Evolutionary conservation across 768 basidiomycete species (phyloP).

Genomic region (Boletus reticulatus): DNA sequence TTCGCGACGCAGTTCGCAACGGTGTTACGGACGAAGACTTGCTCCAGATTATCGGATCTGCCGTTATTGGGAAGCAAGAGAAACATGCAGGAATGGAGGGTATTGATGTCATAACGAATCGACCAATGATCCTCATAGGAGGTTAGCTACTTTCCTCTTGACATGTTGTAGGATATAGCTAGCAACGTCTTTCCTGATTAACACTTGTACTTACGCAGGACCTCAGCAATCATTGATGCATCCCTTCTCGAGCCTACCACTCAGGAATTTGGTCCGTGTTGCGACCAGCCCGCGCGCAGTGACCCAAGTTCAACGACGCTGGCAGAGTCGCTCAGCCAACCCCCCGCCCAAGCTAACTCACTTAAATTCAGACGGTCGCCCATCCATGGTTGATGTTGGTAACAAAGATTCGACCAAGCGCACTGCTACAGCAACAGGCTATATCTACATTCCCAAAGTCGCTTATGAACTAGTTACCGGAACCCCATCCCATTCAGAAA

Average conservation of each 20-base stretch:
- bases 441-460: constrained; percentile 61
- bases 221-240: constrained; percentile 1
- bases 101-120: constrained; percentile 72
- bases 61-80: constrained; percentile 69
- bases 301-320: constrained; percentile 20
- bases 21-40: constrained; percentile 66
- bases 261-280: not conserved
- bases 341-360: constrained; percentile 53
- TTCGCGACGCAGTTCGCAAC: constrained; percentile 69
- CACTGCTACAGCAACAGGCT: constrained; percentile 71
- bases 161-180: constrained; percentile 15
- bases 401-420: constrained; percentile 61
- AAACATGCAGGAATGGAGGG: constrained; percentile 85
- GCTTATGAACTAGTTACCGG: constrained; percentile 64
- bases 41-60: constrained; percentile 56
- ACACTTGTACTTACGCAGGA: constrained; percentile 24
- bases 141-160: constrained; percentile 63
- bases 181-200: constrained; percentile 22
- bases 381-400: constrained; percentile 82
- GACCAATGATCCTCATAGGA: constrained; percentile 92
- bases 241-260: not conserved
- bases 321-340: constrained; percentile 16
- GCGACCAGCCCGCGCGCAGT: not conserved
- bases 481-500: constrained; percentile 7
- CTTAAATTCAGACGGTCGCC: constrained; percentile 65